These are phyloP conservation scores for Pogostemon cablin DNA, from an alignment of 257 asterid genomes.

Conservation along the genomic window DNA sequence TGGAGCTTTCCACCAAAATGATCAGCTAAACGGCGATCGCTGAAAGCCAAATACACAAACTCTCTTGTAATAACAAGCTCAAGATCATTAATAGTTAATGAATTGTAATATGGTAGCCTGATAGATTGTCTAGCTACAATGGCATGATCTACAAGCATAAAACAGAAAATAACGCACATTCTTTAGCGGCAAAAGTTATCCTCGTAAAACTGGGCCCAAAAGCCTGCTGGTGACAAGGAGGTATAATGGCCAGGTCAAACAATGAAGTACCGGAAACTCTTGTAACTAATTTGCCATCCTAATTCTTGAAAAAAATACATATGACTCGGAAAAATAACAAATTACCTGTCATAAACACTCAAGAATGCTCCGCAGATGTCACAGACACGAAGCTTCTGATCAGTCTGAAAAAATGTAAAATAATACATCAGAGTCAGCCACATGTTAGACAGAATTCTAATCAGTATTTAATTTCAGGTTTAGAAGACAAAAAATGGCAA, in stretches of 20 bases:
- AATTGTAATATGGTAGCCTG: conserved; percentile 30
- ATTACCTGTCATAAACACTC: conserved; percentile 93
- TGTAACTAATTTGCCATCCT: conserved; percentile 46
- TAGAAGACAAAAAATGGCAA: not conserved
- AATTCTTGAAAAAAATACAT: conserved; percentile 28
- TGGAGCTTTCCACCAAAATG: conserved; percentile 99
- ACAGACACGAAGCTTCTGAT: conserved; percentile 98
- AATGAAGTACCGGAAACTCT: conserved; percentile 57
- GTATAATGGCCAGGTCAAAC: conserved; percentile 83
- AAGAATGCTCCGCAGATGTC: conserved; percentile 98
- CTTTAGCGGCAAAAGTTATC: conserved; percentile 97
- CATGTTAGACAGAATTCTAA: not conserved
- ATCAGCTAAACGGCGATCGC: conserved; percentile 99
- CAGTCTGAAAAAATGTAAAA: conserved; percentile 63
- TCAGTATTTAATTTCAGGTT: conserved; percentile 12
- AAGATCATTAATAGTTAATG: conserved; percentile 13
- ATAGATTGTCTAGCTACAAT: conserved; percentile 47
- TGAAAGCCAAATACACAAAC: conserved; percentile 51
- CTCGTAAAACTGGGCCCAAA: conserved; percentile 99
- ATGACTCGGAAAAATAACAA: conserved; percentile 19
- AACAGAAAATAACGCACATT: conserved; percentile 96
- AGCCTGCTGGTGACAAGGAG: conserved; percentile 99
- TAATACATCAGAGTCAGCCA: conserved; percentile 38
- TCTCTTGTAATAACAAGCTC: conserved; percentile 33
- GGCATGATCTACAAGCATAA: conserved; percentile 67